These are phyloP conservation scores for Tolypocladium ovalisporum DNA, from an alignment of 2,329 filamentous ascomycete genomes.

Conservation along the genomic window DNA sequence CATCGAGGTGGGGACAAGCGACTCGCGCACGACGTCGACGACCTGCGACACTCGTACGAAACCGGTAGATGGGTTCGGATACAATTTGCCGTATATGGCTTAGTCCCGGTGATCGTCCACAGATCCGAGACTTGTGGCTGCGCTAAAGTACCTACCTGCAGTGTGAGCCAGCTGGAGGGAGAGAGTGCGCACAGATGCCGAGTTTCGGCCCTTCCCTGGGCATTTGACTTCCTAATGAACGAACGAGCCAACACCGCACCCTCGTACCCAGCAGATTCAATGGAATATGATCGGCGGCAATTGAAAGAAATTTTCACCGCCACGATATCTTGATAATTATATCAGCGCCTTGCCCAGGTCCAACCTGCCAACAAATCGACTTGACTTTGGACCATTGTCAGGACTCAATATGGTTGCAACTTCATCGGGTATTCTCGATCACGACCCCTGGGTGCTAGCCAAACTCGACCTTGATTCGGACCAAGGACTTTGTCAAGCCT, in stretches of 20 bases:
- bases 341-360: too few species aligned
- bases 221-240: neutral
- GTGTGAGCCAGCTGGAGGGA: neutral
- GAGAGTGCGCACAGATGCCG: neutral
- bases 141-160: neutral
- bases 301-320: too few species aligned
- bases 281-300: neutral
- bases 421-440: neutral
- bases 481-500: neutral
- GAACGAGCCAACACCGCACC: neutral
- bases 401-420: neutral
- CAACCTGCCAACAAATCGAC: neutral
- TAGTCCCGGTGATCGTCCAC: neutral
- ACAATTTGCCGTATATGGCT: neutral
- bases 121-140: neutral
- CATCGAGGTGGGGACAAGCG: neutral
- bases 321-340: too few species aligned
- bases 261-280: neutral
- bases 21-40: neutral
- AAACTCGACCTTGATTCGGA: neutral
- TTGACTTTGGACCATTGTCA: neutral
- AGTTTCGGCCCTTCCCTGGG: neutral
- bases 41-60: neutral
- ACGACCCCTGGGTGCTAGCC: neutral
- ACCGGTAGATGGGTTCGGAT: neutral